phyloP scores from a whole-genome alignment of 108 stramenopile species.

The Craspedostauros australis region DNA sequence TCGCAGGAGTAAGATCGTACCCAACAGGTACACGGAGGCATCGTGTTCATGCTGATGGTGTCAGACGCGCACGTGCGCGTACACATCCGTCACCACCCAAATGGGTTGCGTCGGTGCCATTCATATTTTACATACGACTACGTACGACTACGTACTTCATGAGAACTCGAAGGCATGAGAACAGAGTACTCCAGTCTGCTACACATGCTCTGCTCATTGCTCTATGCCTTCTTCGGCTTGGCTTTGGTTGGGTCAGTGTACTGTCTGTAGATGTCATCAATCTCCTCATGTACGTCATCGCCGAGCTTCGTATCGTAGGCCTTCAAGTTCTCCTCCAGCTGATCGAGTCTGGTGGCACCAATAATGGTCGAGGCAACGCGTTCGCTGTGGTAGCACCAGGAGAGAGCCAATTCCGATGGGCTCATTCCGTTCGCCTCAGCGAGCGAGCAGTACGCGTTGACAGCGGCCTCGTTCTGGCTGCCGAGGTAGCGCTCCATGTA shows the following conservation, averaged over 20 bases:
- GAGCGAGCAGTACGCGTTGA: slow-evolving; percentile 58
- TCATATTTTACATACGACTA: no score
- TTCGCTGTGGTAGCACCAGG: slow-evolving; percentile 81
- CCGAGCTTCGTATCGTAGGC: slow-evolving; percentile 49
- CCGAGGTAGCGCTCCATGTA: slow-evolving; percentile 82
- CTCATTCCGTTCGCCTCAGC: slow-evolving; percentile 57
- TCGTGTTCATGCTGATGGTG: no score
- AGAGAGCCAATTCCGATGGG: slow-evolving; percentile 73
- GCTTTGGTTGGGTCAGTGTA: slow-evolving; percentile 88
- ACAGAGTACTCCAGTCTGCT: no score
- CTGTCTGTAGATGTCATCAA: slow-evolving; percentile 61
- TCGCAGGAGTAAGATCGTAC: no score
- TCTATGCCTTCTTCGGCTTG: no score
- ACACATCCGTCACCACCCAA: no score
- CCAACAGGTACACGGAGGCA: no score
- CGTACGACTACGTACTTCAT: no score
- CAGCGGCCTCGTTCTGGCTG: slow-evolving; percentile 57
- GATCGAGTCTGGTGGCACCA: slow-evolving; percentile 82
- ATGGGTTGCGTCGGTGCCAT: no score
- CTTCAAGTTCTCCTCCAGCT: slow-evolving; percentile 67
- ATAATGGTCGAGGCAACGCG: slow-evolving; percentile 87
- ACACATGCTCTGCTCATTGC: no score
- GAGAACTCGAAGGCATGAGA: no score
- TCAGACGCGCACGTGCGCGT: no score
- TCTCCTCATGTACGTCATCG: slow-evolving; percentile 47